Conservation (phyloP, 2,329 filamentous ascomycete genomes). For the Fusarium sp. region DNA sequence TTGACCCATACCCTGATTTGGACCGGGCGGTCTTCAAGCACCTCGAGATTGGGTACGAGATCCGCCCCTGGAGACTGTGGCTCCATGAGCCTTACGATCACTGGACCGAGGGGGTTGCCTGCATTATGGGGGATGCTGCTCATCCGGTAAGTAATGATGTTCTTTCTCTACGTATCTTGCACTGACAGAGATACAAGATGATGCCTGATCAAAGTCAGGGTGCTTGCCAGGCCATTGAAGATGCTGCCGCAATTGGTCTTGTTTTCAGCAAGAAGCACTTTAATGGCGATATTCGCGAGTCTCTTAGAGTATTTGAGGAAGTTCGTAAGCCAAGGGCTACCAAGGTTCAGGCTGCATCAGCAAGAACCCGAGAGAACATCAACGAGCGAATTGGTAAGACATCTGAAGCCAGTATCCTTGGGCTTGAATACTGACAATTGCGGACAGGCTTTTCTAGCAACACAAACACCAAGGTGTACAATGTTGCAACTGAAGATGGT, state of each 20-base stretch:
- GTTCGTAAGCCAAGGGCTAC: neutral
- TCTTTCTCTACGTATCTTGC: neutral
- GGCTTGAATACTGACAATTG: neutral
- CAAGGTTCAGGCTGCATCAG: neutral
- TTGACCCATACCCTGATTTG: neutral
- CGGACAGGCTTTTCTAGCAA: neutral
- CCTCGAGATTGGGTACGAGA: neutral
- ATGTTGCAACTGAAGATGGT: neutral
- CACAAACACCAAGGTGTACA: neutral
- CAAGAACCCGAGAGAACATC: neutral
- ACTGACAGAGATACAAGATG: neutral
- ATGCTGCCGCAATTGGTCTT: neutral
- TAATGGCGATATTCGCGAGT: neutral
- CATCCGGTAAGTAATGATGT: neutral
- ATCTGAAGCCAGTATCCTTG: too few species aligned
- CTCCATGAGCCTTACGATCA: neutral
- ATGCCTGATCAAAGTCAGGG: conserved; percentile 1
- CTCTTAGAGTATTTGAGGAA: neutral
- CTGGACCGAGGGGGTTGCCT: neutral
- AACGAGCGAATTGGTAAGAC: neutral
- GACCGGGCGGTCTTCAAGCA: neutral
- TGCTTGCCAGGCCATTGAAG: neutral
- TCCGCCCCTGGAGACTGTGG: neutral
- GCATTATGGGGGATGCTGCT: neutral
- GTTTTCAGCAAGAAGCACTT: neutral